Evolutionary conservation across 164 flowering plant genomes (phyloP).

Genomic region (Stephania yunnanensis): DNA sequence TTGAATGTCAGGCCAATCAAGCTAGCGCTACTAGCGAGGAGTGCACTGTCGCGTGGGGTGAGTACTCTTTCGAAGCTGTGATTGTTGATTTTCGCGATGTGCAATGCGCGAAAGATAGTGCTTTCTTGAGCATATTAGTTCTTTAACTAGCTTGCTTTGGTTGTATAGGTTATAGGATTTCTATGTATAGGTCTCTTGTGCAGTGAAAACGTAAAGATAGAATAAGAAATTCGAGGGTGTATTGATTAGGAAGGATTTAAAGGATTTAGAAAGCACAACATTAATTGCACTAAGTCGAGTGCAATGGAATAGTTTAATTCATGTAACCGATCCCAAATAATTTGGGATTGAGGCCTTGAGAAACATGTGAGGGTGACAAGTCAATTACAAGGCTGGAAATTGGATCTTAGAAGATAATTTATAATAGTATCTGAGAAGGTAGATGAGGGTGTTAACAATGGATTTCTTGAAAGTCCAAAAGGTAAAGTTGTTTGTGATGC

Average conservation of each 20-base stretch:
- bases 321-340: too few relatives aligned
- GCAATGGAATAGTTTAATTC: too few relatives aligned
- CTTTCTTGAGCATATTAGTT: neutral
- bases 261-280: too few relatives aligned
- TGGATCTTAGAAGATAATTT: too few relatives aligned
- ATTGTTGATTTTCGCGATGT: neutral
- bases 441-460: neutral
- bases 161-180: too few relatives aligned
- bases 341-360: neutral
- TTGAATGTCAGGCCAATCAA: slow-evolving; percentile 83
- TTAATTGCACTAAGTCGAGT: too few relatives aligned
- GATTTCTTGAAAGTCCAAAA: neutral
- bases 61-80: slow-evolving; percentile 3
- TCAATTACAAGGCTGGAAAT: neutral
- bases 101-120: neutral
- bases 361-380: neutral
- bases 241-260: too few relatives aligned
- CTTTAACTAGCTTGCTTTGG: neutral
- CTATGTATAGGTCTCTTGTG: too few relatives aligned
- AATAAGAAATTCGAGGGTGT: too few relatives aligned
- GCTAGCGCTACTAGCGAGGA: slow-evolving; percentile 87
- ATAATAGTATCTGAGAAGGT: too few relatives aligned
- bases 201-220: too few relatives aligned
- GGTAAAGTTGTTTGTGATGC: neutral
- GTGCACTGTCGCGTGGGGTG: slow-evolving; percentile 86